Percentiles rank a stretch among this genome's conserved stretches.
Conservation (phyloP, 208 protist species). For the Kentomonas sorsogonicus region DNA sequence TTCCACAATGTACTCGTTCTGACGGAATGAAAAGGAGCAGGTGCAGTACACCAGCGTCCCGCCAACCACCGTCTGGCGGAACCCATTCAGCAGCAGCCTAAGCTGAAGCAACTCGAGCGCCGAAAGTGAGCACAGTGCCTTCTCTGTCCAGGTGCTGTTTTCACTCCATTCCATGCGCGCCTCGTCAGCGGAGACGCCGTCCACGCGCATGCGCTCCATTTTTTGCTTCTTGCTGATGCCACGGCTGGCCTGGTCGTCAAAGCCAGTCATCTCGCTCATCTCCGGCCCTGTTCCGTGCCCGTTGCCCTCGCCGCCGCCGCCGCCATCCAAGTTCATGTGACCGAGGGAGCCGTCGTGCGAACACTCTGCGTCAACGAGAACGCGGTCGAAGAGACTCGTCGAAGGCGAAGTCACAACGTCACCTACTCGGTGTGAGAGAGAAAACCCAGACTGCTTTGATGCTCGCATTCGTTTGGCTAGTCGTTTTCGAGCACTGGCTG, state of each 20-base stretch:
- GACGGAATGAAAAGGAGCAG: constrained; percentile 85
- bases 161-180: background rate
- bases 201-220: constrained; percentile 59
- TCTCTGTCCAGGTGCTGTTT: background rate
- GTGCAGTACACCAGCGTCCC: constrained; percentile 92
- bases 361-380: constrained; percentile 88
- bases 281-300: background rate
- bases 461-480: too few relatives aligned
- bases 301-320: background rate
- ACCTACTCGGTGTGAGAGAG: too few relatives aligned
- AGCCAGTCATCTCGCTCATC: background rate
- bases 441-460: too few relatives aligned
- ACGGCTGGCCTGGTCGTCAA: background rate
- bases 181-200: constrained; percentile 1
- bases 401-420: too few relatives aligned
- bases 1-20: constrained; percentile 88
- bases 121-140: background rate
- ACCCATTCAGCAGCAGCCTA: constrained; percentile 66
- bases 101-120: constrained; percentile 53
- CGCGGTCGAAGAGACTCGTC: constrained; percentile 81
- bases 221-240: constrained; percentile 60
- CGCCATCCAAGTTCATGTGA: constrained; percentile 41
- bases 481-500: too few relatives aligned
- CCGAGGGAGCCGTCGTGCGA: constrained; percentile 85
- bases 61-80: constrained; percentile 54